These are phyloP conservation scores for Torrubiellomyces zombiae DNA, from an alignment of 2,329 filamentous ascomycete species.

Conservation along the genomic window DNA sequence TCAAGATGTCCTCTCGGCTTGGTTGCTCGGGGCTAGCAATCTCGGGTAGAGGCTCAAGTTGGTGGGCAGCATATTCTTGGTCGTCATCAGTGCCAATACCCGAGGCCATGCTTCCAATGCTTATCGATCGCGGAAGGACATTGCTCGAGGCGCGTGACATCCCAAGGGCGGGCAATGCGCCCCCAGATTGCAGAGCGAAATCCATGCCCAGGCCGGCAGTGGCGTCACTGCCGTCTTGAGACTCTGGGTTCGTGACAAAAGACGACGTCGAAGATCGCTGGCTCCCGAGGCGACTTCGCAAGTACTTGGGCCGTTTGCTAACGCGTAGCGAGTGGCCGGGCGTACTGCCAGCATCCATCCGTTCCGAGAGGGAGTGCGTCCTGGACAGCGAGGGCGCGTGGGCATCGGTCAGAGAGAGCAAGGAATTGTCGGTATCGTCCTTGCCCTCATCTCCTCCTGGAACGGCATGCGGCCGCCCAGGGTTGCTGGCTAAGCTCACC, in stretches of 20 bases:
- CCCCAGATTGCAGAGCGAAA: constrained; percentile 68
- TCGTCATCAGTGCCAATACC: constrained; percentile 40
- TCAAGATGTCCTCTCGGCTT: constrained; percentile 31
- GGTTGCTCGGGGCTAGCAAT: constrained; percentile 23
- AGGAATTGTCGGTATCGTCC: constrained; percentile 13
- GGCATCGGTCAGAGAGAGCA: constrained; percentile 13
- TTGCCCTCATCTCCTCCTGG: constrained; percentile 8
- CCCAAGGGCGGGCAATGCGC: constrained; percentile 44
- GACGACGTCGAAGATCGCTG: constrained; percentile 46
- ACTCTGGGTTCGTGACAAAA: constrained; percentile 35
- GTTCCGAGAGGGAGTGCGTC: constrained; percentile 15
- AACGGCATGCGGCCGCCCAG: constrained; percentile 1
- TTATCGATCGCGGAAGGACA: constrained; percentile 57
- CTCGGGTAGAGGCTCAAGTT: constrained; percentile 33
- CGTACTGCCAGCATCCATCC: constrained; percentile 27
- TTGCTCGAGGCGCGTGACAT: constrained; percentile 34
- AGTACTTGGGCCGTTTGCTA: constrained; percentile 34
- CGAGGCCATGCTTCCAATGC: constrained; percentile 79
- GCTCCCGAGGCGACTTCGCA: constrained; percentile 39
- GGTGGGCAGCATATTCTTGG: constrained; percentile 25
- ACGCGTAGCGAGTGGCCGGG: constrained; percentile 28
- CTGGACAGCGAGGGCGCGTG: constrained; percentile 13
- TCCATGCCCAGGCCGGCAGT: constrained; percentile 54
- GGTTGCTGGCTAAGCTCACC: constrained; percentile 26
- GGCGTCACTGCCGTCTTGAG: constrained; percentile 50